phyloP scores from a whole-genome alignment of 805 yeast genomes.

The Starmerella vaccinii region DNA sequence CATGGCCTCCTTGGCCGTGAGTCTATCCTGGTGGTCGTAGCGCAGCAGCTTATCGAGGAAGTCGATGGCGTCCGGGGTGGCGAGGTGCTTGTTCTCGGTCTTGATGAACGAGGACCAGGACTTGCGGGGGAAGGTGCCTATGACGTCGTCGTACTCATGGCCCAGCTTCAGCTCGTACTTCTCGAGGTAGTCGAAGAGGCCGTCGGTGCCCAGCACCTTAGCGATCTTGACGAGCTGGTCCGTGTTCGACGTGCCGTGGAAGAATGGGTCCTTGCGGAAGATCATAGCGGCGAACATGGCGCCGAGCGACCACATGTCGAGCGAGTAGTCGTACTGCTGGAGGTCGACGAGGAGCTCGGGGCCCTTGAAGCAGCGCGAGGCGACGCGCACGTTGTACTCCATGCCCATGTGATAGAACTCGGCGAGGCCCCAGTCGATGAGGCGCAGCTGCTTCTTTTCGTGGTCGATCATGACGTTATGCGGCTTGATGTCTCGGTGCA shows the following conservation, averaged over 20 bases:
- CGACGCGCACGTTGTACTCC: constrained; percentile 84
- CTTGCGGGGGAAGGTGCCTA: constrained; percentile 60
- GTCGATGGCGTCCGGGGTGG: constrained; percentile 62
- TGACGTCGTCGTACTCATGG: constrained; percentile 66
- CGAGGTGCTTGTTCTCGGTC: constrained; percentile 56
- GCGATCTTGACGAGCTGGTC: constrained; percentile 89
- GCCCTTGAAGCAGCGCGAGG: constrained; percentile 83
- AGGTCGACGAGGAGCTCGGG: constrained; percentile 79
- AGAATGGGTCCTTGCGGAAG: constrained; percentile 82
- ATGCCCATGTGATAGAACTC: constrained; percentile 86
- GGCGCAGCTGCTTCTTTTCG: constrained; percentile 44
- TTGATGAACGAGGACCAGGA: constrained; percentile 80
- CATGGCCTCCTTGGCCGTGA: constrained; percentile 85
- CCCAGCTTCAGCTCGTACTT: constrained; percentile 63
- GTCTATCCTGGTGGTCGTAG: constrained; percentile 78
- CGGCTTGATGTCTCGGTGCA: constrained; percentile 91
- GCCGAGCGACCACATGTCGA: constrained; percentile 86
- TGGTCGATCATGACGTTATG: constrained; percentile 93
- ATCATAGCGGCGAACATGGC: constrained; percentile 85
- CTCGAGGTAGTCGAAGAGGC: constrained; percentile 50
- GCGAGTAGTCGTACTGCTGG: constrained; percentile 75
- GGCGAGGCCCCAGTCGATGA: constrained; percentile 93
- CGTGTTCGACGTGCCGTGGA: constrained; percentile 83
- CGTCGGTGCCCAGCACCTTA: constrained; percentile 75
- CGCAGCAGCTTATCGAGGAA: constrained; percentile 61